Percentiles rank a stretch among this genome's conserved stretches.
Conservation (phyloP, 257 asterid genomes). For the Solanum gracilifrons region DNA sequence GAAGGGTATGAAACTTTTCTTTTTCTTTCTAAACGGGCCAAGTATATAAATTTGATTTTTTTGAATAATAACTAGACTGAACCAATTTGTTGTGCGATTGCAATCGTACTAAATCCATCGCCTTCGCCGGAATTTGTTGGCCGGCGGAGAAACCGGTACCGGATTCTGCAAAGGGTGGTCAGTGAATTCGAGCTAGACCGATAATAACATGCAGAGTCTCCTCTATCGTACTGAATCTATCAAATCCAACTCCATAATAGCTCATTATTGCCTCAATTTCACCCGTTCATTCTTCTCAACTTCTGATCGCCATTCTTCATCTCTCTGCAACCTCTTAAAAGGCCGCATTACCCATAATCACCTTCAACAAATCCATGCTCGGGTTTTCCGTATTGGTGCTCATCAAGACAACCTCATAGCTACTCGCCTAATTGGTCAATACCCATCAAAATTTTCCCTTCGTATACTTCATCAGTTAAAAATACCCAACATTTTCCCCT, state of each 20-base stretch:
- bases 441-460: conserved; percentile 37
- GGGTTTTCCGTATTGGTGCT: conserved; percentile 28
- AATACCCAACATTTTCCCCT: conserved; percentile 52
- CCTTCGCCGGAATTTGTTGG: conserved; percentile 47
- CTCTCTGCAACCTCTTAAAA: conserved; percentile 36
- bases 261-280: neutral
- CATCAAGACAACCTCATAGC: conserved; percentile 65
- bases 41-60: neutral
- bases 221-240: neutral
- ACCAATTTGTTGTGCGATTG: neutral
- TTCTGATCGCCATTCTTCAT: conserved; percentile 1
- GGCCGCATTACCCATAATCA: conserved; percentile 42
- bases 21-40: neutral
- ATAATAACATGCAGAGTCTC: neutral
- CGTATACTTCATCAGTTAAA: conserved; percentile 27
- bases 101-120: neutral
- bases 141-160: conserved; percentile 51
- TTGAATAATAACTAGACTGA: neutral
- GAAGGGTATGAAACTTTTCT: neutral
- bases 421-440: conserved; percentile 75
- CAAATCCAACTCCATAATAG: neutral
- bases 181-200: conserved; percentile 22
- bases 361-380: conserved; percentile 71
- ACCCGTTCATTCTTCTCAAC: conserved; percentile 4
- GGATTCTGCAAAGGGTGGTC: conserved; percentile 4